Base-by-base conservation (phyloP, 805 yeast genomes). In the Clavispora fructus region DNA sequence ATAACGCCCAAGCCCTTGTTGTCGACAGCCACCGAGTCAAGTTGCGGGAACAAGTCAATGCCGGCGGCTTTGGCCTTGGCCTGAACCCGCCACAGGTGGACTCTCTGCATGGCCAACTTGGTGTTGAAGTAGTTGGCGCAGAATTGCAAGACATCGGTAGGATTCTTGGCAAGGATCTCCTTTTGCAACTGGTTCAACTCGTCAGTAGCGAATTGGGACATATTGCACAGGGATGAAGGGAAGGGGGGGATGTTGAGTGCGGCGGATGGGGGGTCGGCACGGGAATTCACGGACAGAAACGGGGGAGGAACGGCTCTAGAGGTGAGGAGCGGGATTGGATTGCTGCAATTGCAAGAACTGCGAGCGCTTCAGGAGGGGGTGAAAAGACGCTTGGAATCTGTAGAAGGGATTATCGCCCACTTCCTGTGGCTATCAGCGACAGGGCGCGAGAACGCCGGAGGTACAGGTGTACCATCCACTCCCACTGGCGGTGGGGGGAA, bases 81-180 rank as follows among this genome's bases (percentile, higher is more conserved):
- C 55, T 74, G 77, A 47, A 74, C 77, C n/a, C 62, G 62, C 78
- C 80, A 78, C 41, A 75, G 64, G 33, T 71, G 73, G 27, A 69
- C 58, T 59, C 87, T 73, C 58, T 83, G 87, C 28, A 75, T 74
- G 53, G 80, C 82, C 48, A 86, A 67, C 48, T 83, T 78, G 41
- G 72, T 62, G 58, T 77, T 78, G 69, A 87, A 87, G 64, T 83
- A 84, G 63, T 82, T 78, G 46, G 87, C 84, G 57, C 91, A 83
- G 66, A 85, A 87, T 59, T 86, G 90, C 47, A 87, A 62, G 11
- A 86, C 69, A 58, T 86, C 92, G 12, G 70, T 59, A 1, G 95
- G 95, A 55, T 82, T 78, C 51, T 71, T 68, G 35, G 69, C 57
- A 41, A 59, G 52, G 43, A 71, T 63, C 58, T 82, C 85, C 58